phyloP scores from a whole-genome alignment of 176 grass and related monocot species.

The Triticum urartu region DNA sequence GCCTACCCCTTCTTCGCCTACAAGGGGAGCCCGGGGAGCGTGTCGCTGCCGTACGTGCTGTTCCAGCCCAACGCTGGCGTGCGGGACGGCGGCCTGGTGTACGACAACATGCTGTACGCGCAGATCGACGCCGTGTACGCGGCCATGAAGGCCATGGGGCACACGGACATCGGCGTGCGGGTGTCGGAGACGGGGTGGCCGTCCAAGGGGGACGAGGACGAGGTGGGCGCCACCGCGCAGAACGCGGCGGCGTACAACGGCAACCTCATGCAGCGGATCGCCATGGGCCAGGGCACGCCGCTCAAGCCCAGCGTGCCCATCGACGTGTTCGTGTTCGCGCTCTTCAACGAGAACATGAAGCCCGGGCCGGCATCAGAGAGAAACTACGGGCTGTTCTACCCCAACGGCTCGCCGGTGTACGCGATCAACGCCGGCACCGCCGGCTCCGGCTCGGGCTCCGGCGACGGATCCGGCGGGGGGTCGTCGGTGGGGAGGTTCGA shows the following conservation, averaged over 20 bases:
- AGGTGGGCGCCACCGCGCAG: constrained; percentile 61
- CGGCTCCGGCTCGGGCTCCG: neutral
- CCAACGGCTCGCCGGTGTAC: constrained; percentile 61
- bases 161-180: constrained; percentile 55
- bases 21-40: constrained; percentile 42
- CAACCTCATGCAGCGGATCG: constrained; percentile 71
- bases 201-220: constrained; percentile 70
- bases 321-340: constrained; percentile 82
- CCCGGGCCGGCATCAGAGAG: constrained; percentile 64
- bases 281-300: constrained; percentile 72
- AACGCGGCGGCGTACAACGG: constrained; percentile 81
- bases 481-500: constrained; percentile 1
- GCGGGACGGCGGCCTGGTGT: constrained; percentile 38
- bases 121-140: constrained; percentile 90
- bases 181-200: constrained; percentile 93
- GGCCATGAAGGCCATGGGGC: constrained; percentile 82
- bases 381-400: constrained; percentile 83
- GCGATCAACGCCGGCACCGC: constrained; percentile 33
- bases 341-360: constrained; percentile 88
- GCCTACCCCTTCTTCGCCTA: constrained; percentile 83
- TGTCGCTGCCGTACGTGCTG: constrained; percentile 80
- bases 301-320: constrained; percentile 70
- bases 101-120: constrained; percentile 93
- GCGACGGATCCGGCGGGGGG: neutral
- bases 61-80: constrained; percentile 72